Base-by-base conservation (phyloP, 2,329 filamentous ascomycete genomes). In the Colletotrichum truncatum region DNA sequence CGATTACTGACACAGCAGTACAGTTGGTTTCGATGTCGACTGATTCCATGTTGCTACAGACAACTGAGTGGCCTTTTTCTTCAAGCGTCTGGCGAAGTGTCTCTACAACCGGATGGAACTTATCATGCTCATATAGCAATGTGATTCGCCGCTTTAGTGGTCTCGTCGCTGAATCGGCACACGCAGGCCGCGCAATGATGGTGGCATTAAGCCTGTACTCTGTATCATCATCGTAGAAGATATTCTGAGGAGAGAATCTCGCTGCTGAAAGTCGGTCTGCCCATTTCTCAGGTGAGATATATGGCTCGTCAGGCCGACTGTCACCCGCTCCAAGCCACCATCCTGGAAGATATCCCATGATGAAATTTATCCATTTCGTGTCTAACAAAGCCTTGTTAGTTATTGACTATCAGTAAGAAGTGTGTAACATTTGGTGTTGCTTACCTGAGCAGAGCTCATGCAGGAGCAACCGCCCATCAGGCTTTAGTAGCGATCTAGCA, bases 291-390 rank as follows among this genome's bases (percentile, higher is more conserved):
- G 52, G 43, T 2, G 39, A 53, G 6, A 76, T 59, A n/a, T 69
- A 73, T 3, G 77, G 75, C 51, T 72, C 70, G 1, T 70, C 59
- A 1, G 45, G 4, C 3, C 76, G 71, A 3, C 57, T 66, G 12
- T 78, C 74, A 1, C 69, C 67, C 5, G 60, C 66, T 2, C 77
- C 77, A 4, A 64, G 61, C 61, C 61, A 64, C 61, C 61, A 64
- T 3, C 72, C 74, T 0, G 72, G 64, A 4, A 76, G 66, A 0
- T 69, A 57, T 1, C 77, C 76, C 16, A 75, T 69, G 28, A 76
- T 70, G 58, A 70, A 73, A 48, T 75, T 76, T 26, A 72, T 68
- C 57, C 70, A 74, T 16, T 72, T 72, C 6, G 66, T 49, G 6
- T 67, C 65, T 2, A 68, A 61, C 18, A 54, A 51, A 72, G 70